Conservation (phyloP, 1,284 basidiomycete species). For the Anthracocystis setariae region DNA sequence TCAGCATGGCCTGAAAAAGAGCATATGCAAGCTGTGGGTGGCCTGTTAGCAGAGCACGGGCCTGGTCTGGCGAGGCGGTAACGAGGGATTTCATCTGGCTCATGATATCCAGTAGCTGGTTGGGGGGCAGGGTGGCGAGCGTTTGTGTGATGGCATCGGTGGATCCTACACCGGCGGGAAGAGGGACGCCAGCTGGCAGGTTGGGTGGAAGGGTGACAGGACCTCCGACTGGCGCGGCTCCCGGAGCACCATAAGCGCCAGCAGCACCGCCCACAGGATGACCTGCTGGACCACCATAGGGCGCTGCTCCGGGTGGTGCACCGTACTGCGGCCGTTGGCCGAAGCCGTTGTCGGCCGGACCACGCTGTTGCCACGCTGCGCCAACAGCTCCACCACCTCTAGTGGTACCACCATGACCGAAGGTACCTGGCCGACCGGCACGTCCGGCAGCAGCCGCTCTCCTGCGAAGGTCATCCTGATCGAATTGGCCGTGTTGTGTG, state of each 20-base stretch:
- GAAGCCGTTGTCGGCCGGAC: constrained; percentile 26
- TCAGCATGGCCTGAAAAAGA: constrained; percentile 90
- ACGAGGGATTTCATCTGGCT: constrained; percentile 97
- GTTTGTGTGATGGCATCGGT: constrained; percentile 88
- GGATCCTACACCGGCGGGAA: constrained; percentile 79
- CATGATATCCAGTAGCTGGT: constrained; percentile 91
- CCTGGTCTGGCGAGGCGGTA: constrained; percentile 88
- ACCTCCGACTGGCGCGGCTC: constrained; percentile 34
- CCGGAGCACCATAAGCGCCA: constrained; percentile 25
- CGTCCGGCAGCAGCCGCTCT: constrained; percentile 39
- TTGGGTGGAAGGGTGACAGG: constrained; percentile 71
- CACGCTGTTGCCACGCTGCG: constrained; percentile 35
- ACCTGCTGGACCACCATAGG: constrained; percentile 28
- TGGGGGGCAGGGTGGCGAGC: constrained; percentile 83
- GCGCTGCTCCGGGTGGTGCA: constrained; percentile 13
- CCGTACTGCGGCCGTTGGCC: constrained; percentile 18
- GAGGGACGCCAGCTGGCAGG: constrained; percentile 81
- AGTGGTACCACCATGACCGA: constrained; percentile 32
- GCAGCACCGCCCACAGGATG: constrained; percentile 21
- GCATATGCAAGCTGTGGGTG: constrained; percentile 96
- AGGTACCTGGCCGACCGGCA: constrained; percentile 43
- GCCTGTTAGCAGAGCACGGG: constrained; percentile 78
- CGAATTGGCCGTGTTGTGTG: constrained; percentile 59
- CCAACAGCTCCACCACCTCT: constrained; percentile 19
- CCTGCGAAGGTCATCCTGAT: constrained; percentile 46